phyloP scores from a whole-genome alignment of 768 basidiomycete genomes.

The Naganishia onofrii region DNA sequence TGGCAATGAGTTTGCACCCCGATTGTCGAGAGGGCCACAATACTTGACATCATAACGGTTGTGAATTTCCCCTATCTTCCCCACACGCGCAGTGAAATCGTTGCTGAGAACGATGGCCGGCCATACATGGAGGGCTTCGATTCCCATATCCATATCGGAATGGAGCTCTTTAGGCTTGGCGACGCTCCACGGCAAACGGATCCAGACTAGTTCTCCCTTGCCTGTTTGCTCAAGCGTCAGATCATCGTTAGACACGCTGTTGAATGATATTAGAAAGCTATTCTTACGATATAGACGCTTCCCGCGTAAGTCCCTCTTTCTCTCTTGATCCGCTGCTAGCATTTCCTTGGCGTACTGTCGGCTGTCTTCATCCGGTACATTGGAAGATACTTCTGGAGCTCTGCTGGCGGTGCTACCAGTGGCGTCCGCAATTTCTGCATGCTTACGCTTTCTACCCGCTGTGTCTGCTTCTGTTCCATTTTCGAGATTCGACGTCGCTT shows the following conservation, averaged over 20 bases:
- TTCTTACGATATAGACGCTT: constrained; percentile 17
- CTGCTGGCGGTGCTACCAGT: not conserved
- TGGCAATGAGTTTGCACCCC: not conserved
- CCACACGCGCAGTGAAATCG: constrained; percentile 1
- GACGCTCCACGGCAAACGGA: constrained; percentile 11
- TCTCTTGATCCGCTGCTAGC: constrained; percentile 19
- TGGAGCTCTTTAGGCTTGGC: not conserved
- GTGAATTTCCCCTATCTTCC: constrained; percentile 2
- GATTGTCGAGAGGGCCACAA: constrained; percentile 21
- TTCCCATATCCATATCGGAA: constrained; percentile 9
- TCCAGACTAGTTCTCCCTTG: constrained; percentile 18
- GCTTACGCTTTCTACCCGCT: constrained; percentile 4
- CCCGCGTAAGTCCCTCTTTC: constrained; percentile 12
- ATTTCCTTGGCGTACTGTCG: constrained; percentile 15
- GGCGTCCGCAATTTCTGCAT: constrained; percentile 1
- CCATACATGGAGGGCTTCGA: constrained; percentile 8
- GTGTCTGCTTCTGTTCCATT: not conserved
- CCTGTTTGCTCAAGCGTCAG: not conserved
- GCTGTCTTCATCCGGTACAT: not conserved
- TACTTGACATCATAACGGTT: constrained; percentile 15
- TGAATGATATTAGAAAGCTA: not conserved
- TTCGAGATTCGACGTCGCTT: not conserved
- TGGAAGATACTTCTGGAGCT: not conserved
- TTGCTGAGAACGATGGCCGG: constrained; percentile 11
- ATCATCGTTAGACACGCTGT: not conserved